Conservation (phyloP, 1,284 basidiomycete genomes). For the Mycosarcoma maydis region DNA sequence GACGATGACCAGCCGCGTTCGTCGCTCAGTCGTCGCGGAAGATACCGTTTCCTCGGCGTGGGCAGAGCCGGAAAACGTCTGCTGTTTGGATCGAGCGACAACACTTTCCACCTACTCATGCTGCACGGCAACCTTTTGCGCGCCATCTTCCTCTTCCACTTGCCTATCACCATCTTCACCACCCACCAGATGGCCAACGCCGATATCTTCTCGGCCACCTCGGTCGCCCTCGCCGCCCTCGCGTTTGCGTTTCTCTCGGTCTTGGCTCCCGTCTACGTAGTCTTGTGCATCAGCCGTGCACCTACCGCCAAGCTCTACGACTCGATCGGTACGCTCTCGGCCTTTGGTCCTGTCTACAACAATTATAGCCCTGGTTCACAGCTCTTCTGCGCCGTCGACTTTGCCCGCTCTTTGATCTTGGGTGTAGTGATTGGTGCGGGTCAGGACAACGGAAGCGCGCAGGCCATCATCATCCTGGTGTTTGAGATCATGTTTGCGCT, state of each 20-base stretch:
- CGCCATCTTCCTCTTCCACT: slow-evolving; percentile 87
- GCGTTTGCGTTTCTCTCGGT: slow-evolving; percentile 83
- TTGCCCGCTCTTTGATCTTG: slow-evolving; percentile 81
- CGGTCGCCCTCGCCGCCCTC: slow-evolving; percentile 77
- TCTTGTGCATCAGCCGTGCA: slow-evolving; percentile 79
- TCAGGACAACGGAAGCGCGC: slow-evolving; percentile 86
- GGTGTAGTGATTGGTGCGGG: slow-evolving; percentile 86
- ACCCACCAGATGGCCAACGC: slow-evolving; percentile 82
- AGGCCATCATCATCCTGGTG: slow-evolving; percentile 79
- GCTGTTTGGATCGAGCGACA: slow-evolving; percentile 40
- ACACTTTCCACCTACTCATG: slow-evolving; percentile 45
- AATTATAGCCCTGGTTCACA: slow-evolving; percentile 91
- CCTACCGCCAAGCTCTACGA: slow-evolving; percentile 91
- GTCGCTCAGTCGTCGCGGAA: slow-evolving; percentile 38
- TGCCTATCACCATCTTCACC: slow-evolving; percentile 90
- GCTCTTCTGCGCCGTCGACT: slow-evolving; percentile 82
- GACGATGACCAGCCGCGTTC: slow-evolving; percentile 28
- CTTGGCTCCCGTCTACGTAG: slow-evolving; percentile 77
- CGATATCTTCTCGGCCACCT: slow-evolving; percentile 70
- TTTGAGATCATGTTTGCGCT: slow-evolving; percentile 68
- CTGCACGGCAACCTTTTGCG: slow-evolving; percentile 87
- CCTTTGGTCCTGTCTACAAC: slow-evolving; percentile 93
- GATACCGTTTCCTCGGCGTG: slow-evolving; percentile 40
- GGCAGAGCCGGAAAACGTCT: slow-evolving; percentile 15
- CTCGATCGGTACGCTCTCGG: slow-evolving; percentile 88